phyloP scores from a whole-genome alignment of 2,329 filamentous ascomycete genomes.

The Thelonectria blattea region DNA sequence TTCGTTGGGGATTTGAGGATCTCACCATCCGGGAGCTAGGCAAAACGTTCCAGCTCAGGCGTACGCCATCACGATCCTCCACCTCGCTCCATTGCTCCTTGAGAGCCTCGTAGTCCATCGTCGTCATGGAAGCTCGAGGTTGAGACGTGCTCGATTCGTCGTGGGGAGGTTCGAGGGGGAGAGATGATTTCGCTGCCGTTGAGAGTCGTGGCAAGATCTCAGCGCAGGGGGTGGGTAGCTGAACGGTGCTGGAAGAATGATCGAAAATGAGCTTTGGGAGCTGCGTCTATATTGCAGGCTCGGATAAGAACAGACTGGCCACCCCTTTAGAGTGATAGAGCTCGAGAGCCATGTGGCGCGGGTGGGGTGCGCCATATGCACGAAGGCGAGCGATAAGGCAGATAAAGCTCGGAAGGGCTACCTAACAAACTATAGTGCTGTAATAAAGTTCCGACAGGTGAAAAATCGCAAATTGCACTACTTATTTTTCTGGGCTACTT shows the following conservation, averaged over 20 bases:
- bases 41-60: conserved; percentile 98
- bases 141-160: neutral
- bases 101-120: conserved; percentile 89
- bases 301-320: conserved; percentile 16
- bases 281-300: neutral
- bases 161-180: neutral
- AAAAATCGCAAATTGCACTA: no score
- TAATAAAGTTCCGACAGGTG: no score
- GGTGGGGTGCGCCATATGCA: no score
- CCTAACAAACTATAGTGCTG: no score
- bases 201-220: neutral
- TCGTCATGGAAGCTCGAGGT: conserved; percentile 4
- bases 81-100: conserved; percentile 98
- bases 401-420: no score
- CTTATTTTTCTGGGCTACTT: no score
- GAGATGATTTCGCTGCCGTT: neutral
- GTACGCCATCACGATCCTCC: conserved; percentile 94
- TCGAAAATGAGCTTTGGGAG: neutral
- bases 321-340: conserved; percentile 10
- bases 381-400: no score
- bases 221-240: neutral
- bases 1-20: conserved; percentile 22
- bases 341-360: no score
- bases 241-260: neutral
- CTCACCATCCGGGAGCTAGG: conserved; percentile 95